phyloP scores from a whole-genome alignment of 805 yeast genomes.

The Pichia paraexigua region DNA sequence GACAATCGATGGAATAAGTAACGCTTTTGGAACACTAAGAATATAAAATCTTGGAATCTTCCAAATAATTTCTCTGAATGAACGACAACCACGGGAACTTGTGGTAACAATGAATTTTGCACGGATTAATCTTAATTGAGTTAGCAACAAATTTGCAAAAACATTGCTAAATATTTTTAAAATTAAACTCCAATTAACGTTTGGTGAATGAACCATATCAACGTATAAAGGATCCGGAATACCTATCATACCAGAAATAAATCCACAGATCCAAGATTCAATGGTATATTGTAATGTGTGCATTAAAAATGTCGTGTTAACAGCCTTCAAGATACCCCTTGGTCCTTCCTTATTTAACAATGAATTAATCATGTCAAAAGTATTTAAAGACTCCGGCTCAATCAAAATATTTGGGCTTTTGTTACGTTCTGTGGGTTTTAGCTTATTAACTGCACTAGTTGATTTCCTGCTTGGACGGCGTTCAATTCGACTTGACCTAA shows the following conservation, averaged over 20 bases:
- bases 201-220: conserved; percentile 73
- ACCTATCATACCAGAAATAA: conserved; percentile 69
- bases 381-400: conserved; percentile 52
- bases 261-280: conserved; percentile 89
- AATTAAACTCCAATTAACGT: conserved; percentile 58
- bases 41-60: conserved; percentile 35
- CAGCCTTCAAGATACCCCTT: conserved; percentile 63
- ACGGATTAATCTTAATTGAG: conserved; percentile 77
- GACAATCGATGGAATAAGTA: conserved; percentile 55
- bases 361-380: conserved; percentile 57
- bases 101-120: conserved; percentile 64
- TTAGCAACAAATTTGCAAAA: conserved; percentile 59
- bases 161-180: conserved; percentile 67
- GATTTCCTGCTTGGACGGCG: conserved; percentile 16
- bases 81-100: conserved; percentile 39
- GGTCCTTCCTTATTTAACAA: conserved; percentile 64
- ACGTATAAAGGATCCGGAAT: conserved; percentile 86
- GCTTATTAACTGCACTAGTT: conserved; percentile 6
- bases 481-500: conserved; percentile 26
- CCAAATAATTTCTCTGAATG: conserved; percentile 62
- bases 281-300: conserved; percentile 67
- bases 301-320: conserved; percentile 72
- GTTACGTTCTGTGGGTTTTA: background rate
- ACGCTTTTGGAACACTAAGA: conserved; percentile 45
- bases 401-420: conserved; percentile 19